Percentiles rank a stretch among this genome's conserved stretches.
Conservation (phyloP, 495 filamentous ascomycete species). For the Parachaetomium inaequale region DNA sequence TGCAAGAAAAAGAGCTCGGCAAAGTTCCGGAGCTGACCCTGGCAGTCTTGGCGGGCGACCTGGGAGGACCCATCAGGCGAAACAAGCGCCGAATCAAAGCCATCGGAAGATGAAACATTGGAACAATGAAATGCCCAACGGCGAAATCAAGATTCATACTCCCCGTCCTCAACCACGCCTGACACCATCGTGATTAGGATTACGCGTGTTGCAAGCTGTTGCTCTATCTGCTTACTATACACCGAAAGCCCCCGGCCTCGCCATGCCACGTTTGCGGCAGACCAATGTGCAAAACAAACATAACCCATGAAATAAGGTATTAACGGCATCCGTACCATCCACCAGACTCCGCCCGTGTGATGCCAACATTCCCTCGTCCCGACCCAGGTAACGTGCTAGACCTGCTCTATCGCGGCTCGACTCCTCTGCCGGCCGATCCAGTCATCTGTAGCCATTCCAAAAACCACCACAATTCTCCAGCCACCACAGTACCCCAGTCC, state of each 20-base stretch:
- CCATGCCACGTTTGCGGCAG: neutral
- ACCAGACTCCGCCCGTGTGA: slow-evolving; percentile 29
- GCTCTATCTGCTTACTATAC: slow-evolving; percentile 37
- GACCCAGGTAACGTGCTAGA: slow-evolving; percentile 12
- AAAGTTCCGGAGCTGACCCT: slow-evolving; percentile 27
- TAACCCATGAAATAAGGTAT: slow-evolving; percentile 30
- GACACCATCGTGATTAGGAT: slow-evolving; percentile 12
- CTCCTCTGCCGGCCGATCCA: slow-evolving; percentile 10
- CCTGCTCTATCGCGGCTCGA: slow-evolving; percentile 22
- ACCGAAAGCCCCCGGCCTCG: slow-evolving; percentile 11
- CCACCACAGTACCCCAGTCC: neutral
- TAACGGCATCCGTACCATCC: slow-evolving; percentile 30
- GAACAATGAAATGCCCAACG: too few relatives aligned
- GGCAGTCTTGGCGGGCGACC: slow-evolving; percentile 13
- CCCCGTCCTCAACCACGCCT: neutral
- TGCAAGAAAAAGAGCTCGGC: slow-evolving; percentile 41
- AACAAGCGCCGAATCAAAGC: neutral
- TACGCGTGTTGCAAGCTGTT: slow-evolving; percentile 32
- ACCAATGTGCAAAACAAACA: slow-evolving; percentile 20
- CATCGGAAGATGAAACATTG: neutral
- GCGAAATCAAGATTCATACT: neutral
- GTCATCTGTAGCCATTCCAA: slow-evolving; percentile 2
- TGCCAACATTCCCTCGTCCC: slow-evolving; percentile 13
- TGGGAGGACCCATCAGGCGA: neutral
- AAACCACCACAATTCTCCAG: neutral